Conservation (phyloP, 1,139 yeast species). For the Debaryomyces sp. region DNA sequence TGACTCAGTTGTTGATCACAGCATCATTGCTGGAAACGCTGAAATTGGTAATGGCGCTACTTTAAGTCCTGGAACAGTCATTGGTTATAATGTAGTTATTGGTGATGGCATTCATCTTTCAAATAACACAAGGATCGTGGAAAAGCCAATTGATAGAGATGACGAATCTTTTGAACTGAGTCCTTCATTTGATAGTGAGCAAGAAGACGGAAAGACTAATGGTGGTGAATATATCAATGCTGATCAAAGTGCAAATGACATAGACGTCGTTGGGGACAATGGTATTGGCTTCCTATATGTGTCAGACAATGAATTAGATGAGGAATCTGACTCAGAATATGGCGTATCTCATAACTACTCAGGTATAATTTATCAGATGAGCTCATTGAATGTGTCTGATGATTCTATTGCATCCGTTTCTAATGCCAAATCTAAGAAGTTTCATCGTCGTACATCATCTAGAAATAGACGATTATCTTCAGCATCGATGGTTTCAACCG, state of each 20-base stretch:
- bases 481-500: constrained; percentile 43
- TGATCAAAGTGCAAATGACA: constrained; percentile 24
- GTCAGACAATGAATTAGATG: constrained; percentile 47
- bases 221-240: constrained; percentile 10
- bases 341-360: constrained; percentile 28
- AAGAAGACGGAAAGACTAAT: constrained; percentile 18
- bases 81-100: constrained; percentile 72
- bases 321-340: constrained; percentile 41
- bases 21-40: constrained; percentile 72
- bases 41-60: constrained; percentile 53
- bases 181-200: constrained; percentile 30
- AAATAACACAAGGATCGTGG: constrained; percentile 54
- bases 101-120: constrained; percentile 54
- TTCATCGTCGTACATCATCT: constrained; percentile 21
- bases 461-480: constrained; percentile 40
- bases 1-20: constrained; percentile 54
- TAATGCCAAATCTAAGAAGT: constrained; percentile 39
- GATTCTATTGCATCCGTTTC: constrained; percentile 71
- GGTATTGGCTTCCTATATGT: constrained; percentile 64
- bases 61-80: constrained; percentile 71
- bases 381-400: constrained; percentile 72
- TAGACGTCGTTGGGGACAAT: constrained; percentile 55
- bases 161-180: constrained; percentile 23
- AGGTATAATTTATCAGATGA: constrained; percentile 60
- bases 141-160: constrained; percentile 43